A percentile compares a stretch with the other conserved stretches of the same genome.
These are phyloP conservation scores for Trichosporon sp. DNA, from an alignment of 1,284 basidiomycete species.

Conservation along the genomic window DNA sequence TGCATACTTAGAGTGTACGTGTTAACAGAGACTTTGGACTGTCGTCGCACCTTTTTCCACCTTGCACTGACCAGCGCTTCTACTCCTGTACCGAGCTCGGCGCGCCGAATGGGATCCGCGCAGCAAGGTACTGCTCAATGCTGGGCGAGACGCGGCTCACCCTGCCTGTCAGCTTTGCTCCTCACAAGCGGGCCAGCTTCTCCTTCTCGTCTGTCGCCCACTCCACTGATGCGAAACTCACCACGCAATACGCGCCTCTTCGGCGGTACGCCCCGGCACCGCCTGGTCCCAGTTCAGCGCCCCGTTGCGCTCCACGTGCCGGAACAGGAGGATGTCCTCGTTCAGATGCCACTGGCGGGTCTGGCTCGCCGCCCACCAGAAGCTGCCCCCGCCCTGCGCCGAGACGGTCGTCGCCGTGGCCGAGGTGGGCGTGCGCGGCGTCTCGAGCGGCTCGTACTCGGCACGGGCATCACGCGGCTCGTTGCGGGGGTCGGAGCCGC, in stretches of 20 bases:
- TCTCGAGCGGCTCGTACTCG: neutral
- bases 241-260: slow-evolving; percentile 19
- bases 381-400: neutral
- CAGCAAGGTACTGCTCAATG: slow-evolving; percentile 16
- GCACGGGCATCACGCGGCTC: neutral
- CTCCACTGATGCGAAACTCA: neutral
- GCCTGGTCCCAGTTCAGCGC: neutral
- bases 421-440: slow-evolving; percentile 11
- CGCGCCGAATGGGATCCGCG: slow-evolving; percentile 14
- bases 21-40: neutral
- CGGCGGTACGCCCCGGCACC: slow-evolving; percentile 22
- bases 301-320: slow-evolving; percentile 17
- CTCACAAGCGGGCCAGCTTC: too few species aligned
- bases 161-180: neutral
- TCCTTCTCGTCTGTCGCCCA: too few species aligned
- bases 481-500: neutral
- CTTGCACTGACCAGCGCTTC: neutral
- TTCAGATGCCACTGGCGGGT: slow-evolving; percentile 21
- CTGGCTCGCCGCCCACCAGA: slow-evolving; percentile 11
- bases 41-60: neutral
- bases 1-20: slow-evolving; percentile 19
- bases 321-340: slow-evolving; percentile 21
- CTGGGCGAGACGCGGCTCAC: slow-evolving; percentile 9
- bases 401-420: neutral
- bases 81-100: slow-evolving; percentile 4